Base-by-base conservation (phyloP, 352 stramenopile genomes). In the Phytophthora rubi region DNA sequence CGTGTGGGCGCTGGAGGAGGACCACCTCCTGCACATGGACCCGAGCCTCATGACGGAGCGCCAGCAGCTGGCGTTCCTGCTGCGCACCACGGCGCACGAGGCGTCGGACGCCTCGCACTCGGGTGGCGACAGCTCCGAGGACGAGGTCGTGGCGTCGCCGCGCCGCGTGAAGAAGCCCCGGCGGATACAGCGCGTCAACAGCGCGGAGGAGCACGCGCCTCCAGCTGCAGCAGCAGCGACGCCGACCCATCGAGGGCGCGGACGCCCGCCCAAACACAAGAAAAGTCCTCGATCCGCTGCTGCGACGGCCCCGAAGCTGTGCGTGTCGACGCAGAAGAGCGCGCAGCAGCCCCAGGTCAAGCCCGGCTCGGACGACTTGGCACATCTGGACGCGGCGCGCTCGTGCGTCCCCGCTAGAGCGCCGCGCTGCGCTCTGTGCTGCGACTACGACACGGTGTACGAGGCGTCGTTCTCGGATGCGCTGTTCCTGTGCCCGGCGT, bases 21-120 rank as follows among this genome's bases (percentile, higher is more conserved):
- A 75, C 26, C 49, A 65, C 58, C 16, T 71, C 2, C 45, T 73
- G 33, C 53, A 66, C 45, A 73, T 89, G 72, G 75, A 94, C 57
- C 80, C 82, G 49, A 89, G 79, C 52, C 73, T 90, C 23, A 94
- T 94, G 86, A 94, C 86, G 49, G 86, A 94, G 73, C 83, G 86
- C 9, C 86, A 94, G 67, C 86, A 92, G 65, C 65, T 94, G 55
- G 81, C 86, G 53, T 94, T 94, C 64, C 73, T 94, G 21, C 70
- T 94, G 63, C 82, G 84, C 4, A 83, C 77, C 49, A 92, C 86
- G 1, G 84, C 86, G 35, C 83, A 86, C 15, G 81, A 85, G n/a
- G 81, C 77, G 30, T 82, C 74, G 35, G 70, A 78, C 33, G 42
- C 21, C 2, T 61, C 63, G 32, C 68, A 58, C 7, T 77, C 69